phyloP scores from a whole-genome alignment of 768 basidiomycete species.

The Candolleomyces eurysporus region DNA sequence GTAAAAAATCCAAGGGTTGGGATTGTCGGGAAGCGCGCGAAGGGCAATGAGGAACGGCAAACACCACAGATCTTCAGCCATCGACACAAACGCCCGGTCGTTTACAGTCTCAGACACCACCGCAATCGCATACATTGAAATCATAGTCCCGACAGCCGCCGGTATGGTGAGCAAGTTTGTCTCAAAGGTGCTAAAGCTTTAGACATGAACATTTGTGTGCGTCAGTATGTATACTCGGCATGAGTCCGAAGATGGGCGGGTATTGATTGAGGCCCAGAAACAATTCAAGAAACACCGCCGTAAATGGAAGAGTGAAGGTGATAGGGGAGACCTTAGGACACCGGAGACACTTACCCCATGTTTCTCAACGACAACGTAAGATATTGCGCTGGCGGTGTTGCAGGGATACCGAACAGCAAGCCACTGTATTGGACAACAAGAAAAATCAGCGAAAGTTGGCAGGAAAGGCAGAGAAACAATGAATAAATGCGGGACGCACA shows the following conservation, averaged over 20 bases:
- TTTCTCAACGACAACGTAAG: constrained; percentile 56
- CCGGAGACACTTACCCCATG: constrained; percentile 36
- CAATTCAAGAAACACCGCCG: too few relatives aligned
- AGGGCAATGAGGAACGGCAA: constrained; percentile 61
- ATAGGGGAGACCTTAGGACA: too few relatives aligned
- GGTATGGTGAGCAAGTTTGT: constrained; percentile 60
- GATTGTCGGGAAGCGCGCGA: constrained; percentile 44
- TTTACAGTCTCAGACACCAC: constrained; percentile 51
- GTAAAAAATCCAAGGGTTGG: constrained; percentile 54
- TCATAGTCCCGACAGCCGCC: constrained; percentile 45
- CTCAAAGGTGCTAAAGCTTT: constrained; percentile 50
- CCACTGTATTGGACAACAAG: constrained; percentile 30
- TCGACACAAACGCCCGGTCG: constrained; percentile 53
- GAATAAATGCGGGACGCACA: constrained; percentile 27
- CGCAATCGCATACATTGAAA: constrained; percentile 50
- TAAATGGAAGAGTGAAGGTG: too few relatives aligned
- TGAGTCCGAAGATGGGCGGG: too few relatives aligned
- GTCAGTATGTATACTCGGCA: too few relatives aligned
- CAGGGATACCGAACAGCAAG: constrained; percentile 52
- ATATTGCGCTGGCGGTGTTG: constrained; percentile 48
- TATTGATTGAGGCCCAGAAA: too few relatives aligned
- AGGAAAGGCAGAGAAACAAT: neutral
- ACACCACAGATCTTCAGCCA: constrained; percentile 56
- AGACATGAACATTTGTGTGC: neutral
- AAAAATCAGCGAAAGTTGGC: neutral